A percentile compares a stretch with the other conserved stretches of the same genome.
Evolutionary conservation across 768 basidiomycete species (phyloP).

Genomic region (Boletus subparvulus): DNA sequence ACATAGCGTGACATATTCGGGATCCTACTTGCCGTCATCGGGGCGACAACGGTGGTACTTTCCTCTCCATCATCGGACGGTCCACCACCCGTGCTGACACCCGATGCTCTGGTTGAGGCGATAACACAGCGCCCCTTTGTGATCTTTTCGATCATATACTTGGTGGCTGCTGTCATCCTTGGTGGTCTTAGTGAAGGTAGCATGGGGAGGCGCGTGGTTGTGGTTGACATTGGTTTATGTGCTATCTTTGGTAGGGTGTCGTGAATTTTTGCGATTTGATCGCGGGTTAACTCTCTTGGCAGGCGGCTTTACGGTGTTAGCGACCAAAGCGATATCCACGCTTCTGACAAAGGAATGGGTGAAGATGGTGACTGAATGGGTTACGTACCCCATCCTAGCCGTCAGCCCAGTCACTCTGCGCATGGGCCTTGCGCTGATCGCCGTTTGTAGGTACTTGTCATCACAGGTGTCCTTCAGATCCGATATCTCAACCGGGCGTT

Average conservation of each 20-base stretch:
- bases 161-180: slow-evolving; percentile 56
- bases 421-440: slow-evolving; percentile 8
- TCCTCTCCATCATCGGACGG: slow-evolving; percentile 71
- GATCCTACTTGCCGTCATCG: slow-evolving; percentile 76
- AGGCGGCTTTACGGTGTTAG: slow-evolving; percentile 94
- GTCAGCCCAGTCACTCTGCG: slow-evolving; percentile 41
- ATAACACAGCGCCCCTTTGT: slow-evolving; percentile 73
- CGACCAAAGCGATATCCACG: slow-evolving; percentile 90
- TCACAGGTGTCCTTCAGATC: slow-evolving; percentile 82
- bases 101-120: slow-evolving; percentile 63
- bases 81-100: slow-evolving; percentile 53
- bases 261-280: neutral
- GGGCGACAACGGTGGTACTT: slow-evolving; percentile 91
- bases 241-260: slow-evolving; percentile 68
- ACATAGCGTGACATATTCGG: slow-evolving; percentile 74
- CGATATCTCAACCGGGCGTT: slow-evolving; percentile 82
- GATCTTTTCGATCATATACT: slow-evolving; percentile 66
- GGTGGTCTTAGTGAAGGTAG: slow-evolving; percentile 63
- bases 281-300: neutral
- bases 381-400: slow-evolving; percentile 76
- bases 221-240: slow-evolving; percentile 86
- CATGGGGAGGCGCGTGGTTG: slow-evolving; percentile 65
- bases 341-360: slow-evolving; percentile 78
- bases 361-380: slow-evolving; percentile 73
- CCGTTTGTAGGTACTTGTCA: slow-evolving; percentile 53